phyloP scores from a whole-genome alignment of 2,329 filamentous ascomycete genomes.

The Cordyceps tenuipes region DNA sequence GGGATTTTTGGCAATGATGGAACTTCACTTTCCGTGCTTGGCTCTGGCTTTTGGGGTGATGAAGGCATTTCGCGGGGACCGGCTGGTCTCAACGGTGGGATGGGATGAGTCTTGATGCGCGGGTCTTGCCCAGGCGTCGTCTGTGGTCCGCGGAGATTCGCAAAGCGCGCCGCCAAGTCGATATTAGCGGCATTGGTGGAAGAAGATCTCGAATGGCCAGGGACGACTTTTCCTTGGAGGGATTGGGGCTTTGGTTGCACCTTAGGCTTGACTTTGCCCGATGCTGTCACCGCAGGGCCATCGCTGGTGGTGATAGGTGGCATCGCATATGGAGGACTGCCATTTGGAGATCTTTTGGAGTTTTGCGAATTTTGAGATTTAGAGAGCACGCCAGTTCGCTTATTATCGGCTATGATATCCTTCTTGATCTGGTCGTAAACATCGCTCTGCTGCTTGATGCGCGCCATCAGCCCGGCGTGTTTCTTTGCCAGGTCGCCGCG shows the following conservation, averaged over 20 bases:
- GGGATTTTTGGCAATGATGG: constrained; percentile 60
- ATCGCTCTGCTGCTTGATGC: constrained; percentile 38
- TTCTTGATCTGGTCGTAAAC: constrained; percentile 51
- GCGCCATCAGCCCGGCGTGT: constrained; percentile 42
- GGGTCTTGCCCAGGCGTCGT: constrained; percentile 40
- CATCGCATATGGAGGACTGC: constrained; percentile 12
- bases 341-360: constrained; percentile 2
- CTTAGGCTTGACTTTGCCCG: constrained; percentile 32
- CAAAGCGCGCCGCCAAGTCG: constrained; percentile 50
- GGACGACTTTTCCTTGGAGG: constrained; percentile 51
- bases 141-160: constrained; percentile 41
- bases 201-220: constrained; percentile 23
- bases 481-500: constrained; percentile 37
- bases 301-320: neutral
- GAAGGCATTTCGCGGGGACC: constrained; percentile 47
- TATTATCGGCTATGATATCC: constrained; percentile 55
- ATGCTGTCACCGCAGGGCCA: constrained; percentile 13
- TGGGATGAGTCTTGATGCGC: constrained; percentile 42
- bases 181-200: constrained; percentile 26
- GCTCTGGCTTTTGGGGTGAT: constrained; percentile 31
- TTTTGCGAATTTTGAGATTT: constrained; percentile 12
- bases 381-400: constrained; percentile 49
- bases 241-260: constrained; percentile 61
- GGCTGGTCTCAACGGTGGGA: constrained; percentile 28
- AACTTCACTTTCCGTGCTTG: constrained; percentile 43